Evolutionary conservation across 257 asterid genomes (phyloP).

Genomic region (Anisodus tanguticus): DNA sequence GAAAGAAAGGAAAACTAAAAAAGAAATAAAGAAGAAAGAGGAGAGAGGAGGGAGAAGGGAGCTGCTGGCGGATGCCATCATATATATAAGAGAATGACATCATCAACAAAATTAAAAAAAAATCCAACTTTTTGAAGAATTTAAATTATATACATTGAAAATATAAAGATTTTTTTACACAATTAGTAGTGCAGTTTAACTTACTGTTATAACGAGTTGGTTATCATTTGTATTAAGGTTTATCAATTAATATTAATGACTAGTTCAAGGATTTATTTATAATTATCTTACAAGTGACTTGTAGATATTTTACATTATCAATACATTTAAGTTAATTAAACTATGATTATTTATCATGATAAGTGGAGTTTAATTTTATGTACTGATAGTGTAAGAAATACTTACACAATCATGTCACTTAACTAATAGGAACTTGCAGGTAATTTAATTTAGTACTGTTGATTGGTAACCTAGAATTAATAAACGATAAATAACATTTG

Average conservation of each 20-base stretch:
- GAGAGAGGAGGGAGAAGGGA: not conserved
- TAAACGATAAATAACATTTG: no score
- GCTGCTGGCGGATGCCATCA: not conserved
- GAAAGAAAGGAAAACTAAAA: not conserved
- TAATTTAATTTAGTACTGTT: no score
- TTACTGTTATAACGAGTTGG: no score
- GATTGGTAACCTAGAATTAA: no score
- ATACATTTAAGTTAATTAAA: not conserved
- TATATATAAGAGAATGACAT: conserved; percentile 17
- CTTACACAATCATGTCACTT: no score
- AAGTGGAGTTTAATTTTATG: not conserved
- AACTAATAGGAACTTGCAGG: no score
- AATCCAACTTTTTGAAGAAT: not conserved
- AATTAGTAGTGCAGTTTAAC: no score
- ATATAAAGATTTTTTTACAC: not conserved
- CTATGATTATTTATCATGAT: not conserved
- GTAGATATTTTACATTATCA: not conserved
- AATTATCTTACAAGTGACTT: not conserved
- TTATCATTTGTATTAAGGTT: no score
- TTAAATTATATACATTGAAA: not conserved
- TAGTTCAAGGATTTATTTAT: no score
- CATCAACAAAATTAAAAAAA: not conserved
- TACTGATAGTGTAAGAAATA: no score
- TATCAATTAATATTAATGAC: no score
- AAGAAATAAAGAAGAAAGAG: not conserved